Base-by-base conservation (phyloP, 495 filamentous ascomycete species). In the Hypoxylon intermedium region DNA sequence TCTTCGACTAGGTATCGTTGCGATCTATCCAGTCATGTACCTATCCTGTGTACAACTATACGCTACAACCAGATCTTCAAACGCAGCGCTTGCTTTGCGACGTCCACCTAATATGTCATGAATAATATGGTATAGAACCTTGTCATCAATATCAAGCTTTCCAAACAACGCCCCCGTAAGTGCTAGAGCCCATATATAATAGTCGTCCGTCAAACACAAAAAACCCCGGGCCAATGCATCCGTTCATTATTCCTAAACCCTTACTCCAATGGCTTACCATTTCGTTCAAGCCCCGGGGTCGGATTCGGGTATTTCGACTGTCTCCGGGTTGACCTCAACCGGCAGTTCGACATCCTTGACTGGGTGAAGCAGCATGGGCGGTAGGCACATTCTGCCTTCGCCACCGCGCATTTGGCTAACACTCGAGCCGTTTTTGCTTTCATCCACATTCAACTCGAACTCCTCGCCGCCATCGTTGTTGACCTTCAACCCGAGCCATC, bases 351-450 rank as follows among this genome's bases (percentile, higher is more conserved):
- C 85, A 42, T 85, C 84, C 80, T 98, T 98, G 36, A 98, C 85
- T 0, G 94, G 94, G 83, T 98, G 94, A 67, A 98, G 71, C 47
- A 98, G 79, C 89, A 96, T 90, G 11, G 88, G 89, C 23, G 91
- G 92, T 30, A 97, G 75, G 80, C 94, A 98, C 92, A 98, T 95
- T 55, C 93, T 83, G 16, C 90, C 91, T 73, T 91, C 87, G 26
- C 77, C 81, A 15, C 82, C 82, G 38, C 70, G 72, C 80, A 82
- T 83, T 16, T 72, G 69, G 38, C 74, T 73, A 7, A 81, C 75
- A 3, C 71, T 76, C 60, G 68, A 41, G 43, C 79, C 71, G 54
- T 83, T 65, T 76, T 79, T 76, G 65, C 73, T 77, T 72, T 73
- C 55, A 65, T 86, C 77, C 51, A 72, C 71, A 11, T 78, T 83